These are phyloP conservation scores for Tephrocybe rancida DNA, from an alignment of 768 basidiomycete species.

Conservation along the genomic window DNA sequence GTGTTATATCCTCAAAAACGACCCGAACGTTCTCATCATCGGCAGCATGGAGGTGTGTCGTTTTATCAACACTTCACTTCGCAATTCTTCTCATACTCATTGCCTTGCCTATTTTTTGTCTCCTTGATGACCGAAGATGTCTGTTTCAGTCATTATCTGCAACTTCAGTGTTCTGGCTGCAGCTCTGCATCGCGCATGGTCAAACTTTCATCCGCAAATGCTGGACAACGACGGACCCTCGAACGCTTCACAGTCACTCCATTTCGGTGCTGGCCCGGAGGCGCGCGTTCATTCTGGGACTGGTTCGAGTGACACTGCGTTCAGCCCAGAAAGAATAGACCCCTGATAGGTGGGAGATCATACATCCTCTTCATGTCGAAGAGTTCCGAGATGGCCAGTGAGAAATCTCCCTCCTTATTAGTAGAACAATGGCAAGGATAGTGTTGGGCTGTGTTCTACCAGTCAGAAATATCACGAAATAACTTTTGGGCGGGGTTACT, in stretches of 20 bases:
- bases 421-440: slow-evolving; percentile 58
- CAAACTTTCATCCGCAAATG: no score
- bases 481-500: slow-evolving; percentile 35
- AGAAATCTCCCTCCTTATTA: slow-evolving; percentile 45
- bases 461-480: neutral
- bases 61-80: neutral
- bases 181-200: neutral
- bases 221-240: no score
- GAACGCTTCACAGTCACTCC: no score
- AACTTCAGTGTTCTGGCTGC: slow-evolving; percentile 12
- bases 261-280: no score
- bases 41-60: neutral
- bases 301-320: no score
- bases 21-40: neutral
- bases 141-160: slow-evolving; percentile 13
- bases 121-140: neutral
- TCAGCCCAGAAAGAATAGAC: no score
- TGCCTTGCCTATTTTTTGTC: no score
- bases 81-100: no score
- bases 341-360: slow-evolving; percentile 87
- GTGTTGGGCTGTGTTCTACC: slow-evolving; percentile 54
- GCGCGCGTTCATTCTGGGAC: no score
- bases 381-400: slow-evolving; percentile 73
- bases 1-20: slow-evolving; percentile 4
- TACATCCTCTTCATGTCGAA: slow-evolving; percentile 97